These are phyloP conservation scores for Ophiocordyceps sinensis DNA, from an alignment of 2,329 filamentous ascomycete species.

Conservation along the genomic window DNA sequence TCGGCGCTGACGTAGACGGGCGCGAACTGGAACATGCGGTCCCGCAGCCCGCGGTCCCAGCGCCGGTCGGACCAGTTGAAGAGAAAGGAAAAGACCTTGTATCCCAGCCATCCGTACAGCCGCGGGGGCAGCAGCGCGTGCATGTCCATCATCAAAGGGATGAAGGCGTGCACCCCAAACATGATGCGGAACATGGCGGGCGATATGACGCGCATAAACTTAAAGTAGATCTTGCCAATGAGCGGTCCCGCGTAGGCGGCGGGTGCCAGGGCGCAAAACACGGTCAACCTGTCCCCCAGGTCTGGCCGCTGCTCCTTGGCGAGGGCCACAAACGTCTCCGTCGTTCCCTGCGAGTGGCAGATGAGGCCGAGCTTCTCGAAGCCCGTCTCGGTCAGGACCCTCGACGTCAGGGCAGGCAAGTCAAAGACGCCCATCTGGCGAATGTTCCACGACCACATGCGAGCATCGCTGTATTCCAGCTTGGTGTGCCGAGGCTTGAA, in stretches of 20 bases:
- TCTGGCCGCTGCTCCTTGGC: conserved; percentile 84
- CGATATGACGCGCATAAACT: conserved; percentile 73
- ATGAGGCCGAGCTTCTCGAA: conserved; percentile 74
- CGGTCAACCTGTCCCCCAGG: conserved; percentile 65
- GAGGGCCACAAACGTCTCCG: conserved; percentile 73
- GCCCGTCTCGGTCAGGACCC: conserved; percentile 68
- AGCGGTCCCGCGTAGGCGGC: conserved; percentile 81
- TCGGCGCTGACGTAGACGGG: conserved; percentile 84
- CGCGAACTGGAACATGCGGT: conserved; percentile 83
- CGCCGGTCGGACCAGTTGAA: conserved; percentile 76
- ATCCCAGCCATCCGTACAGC: conserved; percentile 70
- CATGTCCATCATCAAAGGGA: conserved; percentile 84
- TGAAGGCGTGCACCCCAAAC: conserved; percentile 88
- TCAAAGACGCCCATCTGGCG: conserved; percentile 87
- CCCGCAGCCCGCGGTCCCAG: conserved; percentile 68
- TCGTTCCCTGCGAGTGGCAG: conserved; percentile 83
- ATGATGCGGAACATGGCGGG: conserved; percentile 63
- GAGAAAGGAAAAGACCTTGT: conserved; percentile 77
- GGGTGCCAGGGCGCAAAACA: conserved; percentile 83
- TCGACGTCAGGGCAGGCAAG: conserved; percentile 63
- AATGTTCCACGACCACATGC: conserved; percentile 97
- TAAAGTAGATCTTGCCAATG: conserved; percentile 79
- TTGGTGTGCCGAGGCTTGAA: conserved; percentile 63
- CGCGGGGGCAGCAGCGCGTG: conserved; percentile 49
- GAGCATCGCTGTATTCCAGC: conserved; percentile 59